Evolutionary conservation across 106 monocot genomes (phyloP), one percentile per base, ranked within the genome.

Genomic region (Acorus calamus): DNA sequence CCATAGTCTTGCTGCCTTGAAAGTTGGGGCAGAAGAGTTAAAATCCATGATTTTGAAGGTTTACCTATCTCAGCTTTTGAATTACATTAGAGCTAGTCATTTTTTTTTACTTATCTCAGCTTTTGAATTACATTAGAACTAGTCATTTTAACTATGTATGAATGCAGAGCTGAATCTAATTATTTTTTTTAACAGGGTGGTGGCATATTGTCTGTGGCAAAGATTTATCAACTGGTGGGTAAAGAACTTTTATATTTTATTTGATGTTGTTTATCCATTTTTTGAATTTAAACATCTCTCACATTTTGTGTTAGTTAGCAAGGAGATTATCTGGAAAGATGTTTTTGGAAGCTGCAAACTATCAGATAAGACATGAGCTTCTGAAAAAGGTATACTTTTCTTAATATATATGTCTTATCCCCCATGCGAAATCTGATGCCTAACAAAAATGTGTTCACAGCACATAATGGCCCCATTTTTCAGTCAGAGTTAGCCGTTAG

Each of bases 301-400:
- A 14, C 12, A 44, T 4, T 69, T 64, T 71, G 13, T 69, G 53
- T 48, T 77, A 96, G 94, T 61, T 92, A 75, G 76, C 88, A 51
- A 85, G 66, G 74, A 83, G 72, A 74, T 59, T 98, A 11, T 86
- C 98, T 61, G 88, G 88, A 76, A 98, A 83, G 69, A 65, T 98
- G 82, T 69, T 98, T 49, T 58, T 76, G 59, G 88, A 91, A 81
- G 98, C 85, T 42, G 92, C 88, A 57, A 92, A 92, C 66, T 88
- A 83, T 71, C 80, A 98, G 61, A 88, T 98, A 72, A 91, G 86
- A 71, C 74, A 75, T 69, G 88, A 98, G 73, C 66, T 98, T 28
- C 60, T 91, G 3, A 98, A 92, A 69, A 80, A 66, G 83, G 94
- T 91, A 94, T 14, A 64, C 8, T 54, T 9, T 4, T 12, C 63